A percentile compares a stretch with the other conserved stretches of the same genome.
Evolutionary conservation across 441 rosid species (phyloP).

Genomic region (Adansonia gregorii): DNA sequence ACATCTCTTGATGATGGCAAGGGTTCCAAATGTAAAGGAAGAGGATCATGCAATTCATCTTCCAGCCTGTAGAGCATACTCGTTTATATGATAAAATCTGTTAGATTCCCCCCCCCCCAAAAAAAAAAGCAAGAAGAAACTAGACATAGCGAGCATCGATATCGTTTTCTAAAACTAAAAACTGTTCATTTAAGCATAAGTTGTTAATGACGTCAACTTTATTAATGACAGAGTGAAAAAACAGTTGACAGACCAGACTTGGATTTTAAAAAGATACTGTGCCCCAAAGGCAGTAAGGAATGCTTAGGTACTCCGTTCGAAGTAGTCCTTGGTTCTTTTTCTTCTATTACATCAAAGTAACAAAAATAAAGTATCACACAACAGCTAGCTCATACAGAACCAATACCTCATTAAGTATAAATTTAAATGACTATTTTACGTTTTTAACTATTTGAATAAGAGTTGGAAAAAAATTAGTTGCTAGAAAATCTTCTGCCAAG

Average conservation of each 20-base stretch:
- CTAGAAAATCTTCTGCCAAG: neutral
- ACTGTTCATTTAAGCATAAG: constrained; percentile 9
- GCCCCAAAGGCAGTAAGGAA: neutral
- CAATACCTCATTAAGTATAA: constrained; percentile 3
- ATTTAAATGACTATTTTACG: neutral
- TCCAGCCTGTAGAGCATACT: constrained; percentile 39
- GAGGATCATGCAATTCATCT: constrained; percentile 51
- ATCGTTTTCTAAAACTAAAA: neutral
- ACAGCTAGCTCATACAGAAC: constrained; percentile 14
- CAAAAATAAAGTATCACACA: neutral
- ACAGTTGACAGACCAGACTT: constrained; percentile 4
- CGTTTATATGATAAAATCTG: neutral
- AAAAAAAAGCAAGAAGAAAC: neutral
- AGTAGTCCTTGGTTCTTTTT: neutral
- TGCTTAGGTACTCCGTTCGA: neutral
- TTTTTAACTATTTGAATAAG: neutral
- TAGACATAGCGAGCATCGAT: neutral
- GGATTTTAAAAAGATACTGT: constrained; percentile 3
- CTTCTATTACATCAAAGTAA: neutral
- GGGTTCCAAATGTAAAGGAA: constrained; percentile 60
- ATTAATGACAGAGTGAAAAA: constrained; percentile 9
- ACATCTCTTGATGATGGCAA: constrained; percentile 55
- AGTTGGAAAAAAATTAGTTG: neutral
- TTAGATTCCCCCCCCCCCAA: neutral
- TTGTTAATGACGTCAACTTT: neutral